Conservation (phyloP, 768 basidiomycete species). For the Vishniacozyma victoriae region DNA sequence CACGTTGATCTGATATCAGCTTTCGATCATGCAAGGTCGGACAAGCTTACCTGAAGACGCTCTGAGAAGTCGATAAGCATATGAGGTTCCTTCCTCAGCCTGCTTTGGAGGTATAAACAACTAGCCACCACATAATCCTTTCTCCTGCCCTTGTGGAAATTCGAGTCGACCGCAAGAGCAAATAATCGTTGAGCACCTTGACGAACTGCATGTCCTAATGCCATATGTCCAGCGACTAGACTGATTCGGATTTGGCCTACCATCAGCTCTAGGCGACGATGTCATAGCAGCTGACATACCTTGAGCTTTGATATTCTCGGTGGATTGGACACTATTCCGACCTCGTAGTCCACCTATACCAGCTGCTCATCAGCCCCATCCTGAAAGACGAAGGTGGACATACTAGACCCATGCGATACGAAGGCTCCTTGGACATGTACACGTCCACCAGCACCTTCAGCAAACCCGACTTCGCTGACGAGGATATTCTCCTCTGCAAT, state of each 20-base stretch:
- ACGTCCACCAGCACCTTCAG: conserved; percentile 85
- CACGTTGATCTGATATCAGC: conserved; percentile 71
- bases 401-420: conserved; percentile 85
- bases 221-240: conserved; percentile 57
- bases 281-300: conserved; percentile 22
- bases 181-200: conserved; percentile 80
- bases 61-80: conserved; percentile 99
- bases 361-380: conserved; percentile 12
- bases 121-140: conserved; percentile 91
- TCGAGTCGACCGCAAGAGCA: conserved; percentile 87
- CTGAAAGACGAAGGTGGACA: conserved; percentile 44
- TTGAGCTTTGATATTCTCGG: conserved; percentile 25
- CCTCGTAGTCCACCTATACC: conserved; percentile 17
- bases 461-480: conserved; percentile 88
- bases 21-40: not conserved
- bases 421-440: conserved; percentile 94
- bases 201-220: conserved; percentile 53
- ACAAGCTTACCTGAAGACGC: conserved; percentile 65
- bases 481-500: conserved; percentile 91
- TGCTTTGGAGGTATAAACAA: conserved; percentile 88
- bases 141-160: conserved; percentile 87
- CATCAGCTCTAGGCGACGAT: not conserved
- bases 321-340: conserved; percentile 10
- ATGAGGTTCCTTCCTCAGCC: conserved; percentile 86
- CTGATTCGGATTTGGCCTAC: conserved; percentile 77